Base-by-base conservation (phyloP, 108 stramenopile genomes). In the Skeletonema costatum region DNA sequence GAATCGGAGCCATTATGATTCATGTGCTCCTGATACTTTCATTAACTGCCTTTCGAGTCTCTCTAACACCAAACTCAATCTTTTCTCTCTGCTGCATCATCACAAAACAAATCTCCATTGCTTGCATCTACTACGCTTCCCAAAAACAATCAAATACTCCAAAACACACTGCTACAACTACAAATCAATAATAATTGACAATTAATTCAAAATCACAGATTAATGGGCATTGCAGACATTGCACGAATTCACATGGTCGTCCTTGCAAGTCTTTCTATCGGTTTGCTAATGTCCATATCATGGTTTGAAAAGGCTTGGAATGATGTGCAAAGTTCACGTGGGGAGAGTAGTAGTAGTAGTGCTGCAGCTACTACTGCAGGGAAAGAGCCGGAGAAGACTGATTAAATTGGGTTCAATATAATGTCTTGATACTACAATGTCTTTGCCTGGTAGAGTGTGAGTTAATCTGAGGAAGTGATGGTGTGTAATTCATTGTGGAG, bases 201-300 rank as follows among this genome's bases (percentile, higher is more conserved):
- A 9, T 32, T 7, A 2, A 71, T 38, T 4, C 36, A 16, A 11
- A n/a, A 9, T 32, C 32, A n/a, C 46, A 81, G 80, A 66, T 46
- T 69, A 17, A 81, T 81, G 73, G 63, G 63, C 31, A 75, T 87
- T 29, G 80, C 78, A 12, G 92, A 86, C 29, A 84, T 96, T 12
- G 94, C 94, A 30, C 80, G 94, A 29, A 86, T 96, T 70, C 94
- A 96, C 80, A 96, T 96, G 94, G 91, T 83, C 16, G 85, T 96
- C 48, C 87, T 96, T 13, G 84, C 85, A 35, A 87, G 80, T 59
- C 77, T 96, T 64, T 75, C 86, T 31, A 82, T 69, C 29, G 94
- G 94, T 17, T 70, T 96, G 33, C 73, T 96, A 33, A 64, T 93
- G 31, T 88, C 87, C 35, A 78, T 96, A 17, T 83, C 89, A 17